Percentiles rank a stretch among this genome's conserved stretches.
Conservation (phyloP, 768 basidiomycete genomes). For the Russula sp. region DNA sequence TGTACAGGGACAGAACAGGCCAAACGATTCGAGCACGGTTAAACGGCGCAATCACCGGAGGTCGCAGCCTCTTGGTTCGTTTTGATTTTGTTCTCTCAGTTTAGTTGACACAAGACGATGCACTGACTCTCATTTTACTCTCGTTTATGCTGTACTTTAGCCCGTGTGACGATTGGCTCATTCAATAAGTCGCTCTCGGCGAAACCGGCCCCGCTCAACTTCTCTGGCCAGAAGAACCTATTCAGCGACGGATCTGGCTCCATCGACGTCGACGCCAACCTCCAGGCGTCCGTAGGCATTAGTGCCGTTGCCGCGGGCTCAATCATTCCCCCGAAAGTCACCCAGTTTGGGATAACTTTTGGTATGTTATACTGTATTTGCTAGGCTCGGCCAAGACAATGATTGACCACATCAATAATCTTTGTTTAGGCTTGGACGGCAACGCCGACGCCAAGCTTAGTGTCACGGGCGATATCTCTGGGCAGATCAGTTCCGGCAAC, state of each 20-base stretch:
- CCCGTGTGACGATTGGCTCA: no score
- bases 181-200: not conserved
- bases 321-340: constrained; percentile 11
- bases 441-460: not conserved
- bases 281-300: not conserved
- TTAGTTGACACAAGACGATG: not conserved
- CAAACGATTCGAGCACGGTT: no score
- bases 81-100: not conserved
- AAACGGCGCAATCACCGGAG: not conserved
- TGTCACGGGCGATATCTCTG: not conserved
- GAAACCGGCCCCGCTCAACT: not conserved
- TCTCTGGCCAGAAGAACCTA: not conserved
- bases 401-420: constrained; percentile 31
- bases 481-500: not conserved
- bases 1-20: not conserved
- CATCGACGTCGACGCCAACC: constrained; percentile 5
- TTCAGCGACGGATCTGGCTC: not conserved
- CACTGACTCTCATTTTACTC: not conserved
- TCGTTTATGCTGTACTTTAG: not conserved
- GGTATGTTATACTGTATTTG: constrained; percentile 4
- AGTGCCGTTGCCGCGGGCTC: constrained; percentile 18
- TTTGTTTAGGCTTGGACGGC: not conserved
- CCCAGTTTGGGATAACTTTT: constrained; percentile 11
- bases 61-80: not conserved
- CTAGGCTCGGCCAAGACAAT: no score